phyloP scores from a whole-genome alignment of 108 stramenopile genomes.

The Seminavis robusta region DNA sequence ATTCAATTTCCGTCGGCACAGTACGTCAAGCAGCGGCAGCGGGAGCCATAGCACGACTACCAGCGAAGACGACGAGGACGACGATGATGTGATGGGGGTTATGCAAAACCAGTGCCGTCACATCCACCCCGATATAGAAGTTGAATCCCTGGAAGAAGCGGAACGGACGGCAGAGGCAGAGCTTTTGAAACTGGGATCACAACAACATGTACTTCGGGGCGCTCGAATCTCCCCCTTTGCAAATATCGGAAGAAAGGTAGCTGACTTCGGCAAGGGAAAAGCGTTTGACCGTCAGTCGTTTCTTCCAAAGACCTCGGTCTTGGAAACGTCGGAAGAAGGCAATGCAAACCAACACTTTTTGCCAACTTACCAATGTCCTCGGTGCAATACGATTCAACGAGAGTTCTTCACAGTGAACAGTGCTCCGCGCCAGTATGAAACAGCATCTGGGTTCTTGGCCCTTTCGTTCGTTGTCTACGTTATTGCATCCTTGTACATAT shows the following conservation, averaged over 20 bases:
- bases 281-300: constrained; percentile 23
- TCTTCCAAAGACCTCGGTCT: too few species aligned
- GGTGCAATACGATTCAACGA: constrained; percentile 75
- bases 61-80: neutral
- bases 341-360: constrained; percentile 28
- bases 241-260: constrained; percentile 9
- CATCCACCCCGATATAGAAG: neutral
- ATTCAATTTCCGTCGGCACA: neutral
- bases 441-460: constrained; percentile 69
- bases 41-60: neutral
- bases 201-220: neutral
- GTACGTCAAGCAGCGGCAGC: neutral
- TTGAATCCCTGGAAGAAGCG: neutral
- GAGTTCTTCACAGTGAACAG: constrained; percentile 73
- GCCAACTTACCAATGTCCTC: constrained; percentile 78
- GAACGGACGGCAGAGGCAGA: neutral
- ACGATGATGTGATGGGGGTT: neutral
- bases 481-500: constrained; percentile 72
- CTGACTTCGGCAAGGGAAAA: constrained; percentile 14
- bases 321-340: too few species aligned
- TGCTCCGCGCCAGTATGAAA: constrained; percentile 61
- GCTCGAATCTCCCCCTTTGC: constrained; percentile 20
- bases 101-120: neutral
- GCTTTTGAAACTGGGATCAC: neutral
- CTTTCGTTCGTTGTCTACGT: constrained; percentile 75